Conservation (phyloP, 2,329 filamentous ascomycete genomes). For the Talaromyces amestolkiae region DNA sequence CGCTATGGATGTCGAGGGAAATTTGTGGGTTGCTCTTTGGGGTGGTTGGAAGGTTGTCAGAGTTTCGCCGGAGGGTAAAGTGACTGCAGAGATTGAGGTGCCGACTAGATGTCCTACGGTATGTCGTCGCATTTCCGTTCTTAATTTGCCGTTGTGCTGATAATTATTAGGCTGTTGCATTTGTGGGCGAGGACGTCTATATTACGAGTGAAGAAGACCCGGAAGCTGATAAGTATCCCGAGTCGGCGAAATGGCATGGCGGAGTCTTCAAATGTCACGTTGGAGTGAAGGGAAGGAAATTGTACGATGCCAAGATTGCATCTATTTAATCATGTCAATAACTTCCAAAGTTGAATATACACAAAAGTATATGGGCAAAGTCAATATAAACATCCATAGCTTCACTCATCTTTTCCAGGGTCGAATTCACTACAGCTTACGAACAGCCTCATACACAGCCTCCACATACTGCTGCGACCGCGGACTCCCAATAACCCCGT, state of each 20-base stretch:
- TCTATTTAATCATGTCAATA: background rate
- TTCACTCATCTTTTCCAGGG: background rate
- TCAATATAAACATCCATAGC: background rate
- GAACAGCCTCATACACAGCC: conserved; percentile 33
- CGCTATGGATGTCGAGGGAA: conserved; percentile 71
- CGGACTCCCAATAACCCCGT: conserved; percentile 30
- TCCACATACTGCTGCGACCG: conserved; percentile 31
- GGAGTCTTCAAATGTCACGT: conserved; percentile 20
- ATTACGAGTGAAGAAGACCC: conserved; percentile 19
- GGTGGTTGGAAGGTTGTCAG: conserved; percentile 69
- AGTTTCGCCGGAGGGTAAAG: conserved; percentile 63
- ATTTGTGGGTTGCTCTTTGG: conserved; percentile 77
- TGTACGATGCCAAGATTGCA: conserved; percentile 14
- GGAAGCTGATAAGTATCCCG: conserved; percentile 17
- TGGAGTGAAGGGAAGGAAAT: conserved; percentile 15
- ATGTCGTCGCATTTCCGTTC: background rate
- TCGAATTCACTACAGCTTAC: background rate
- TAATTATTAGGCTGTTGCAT: conserved; percentile 16
- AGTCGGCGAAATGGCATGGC: conserved; percentile 16
- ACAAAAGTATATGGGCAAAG: background rate
- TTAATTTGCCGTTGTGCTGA: background rate
- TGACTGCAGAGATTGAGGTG: conserved; percentile 68
- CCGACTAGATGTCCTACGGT: conserved; percentile 53
- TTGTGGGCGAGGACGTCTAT: conserved; percentile 18
- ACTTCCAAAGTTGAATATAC: background rate